Evolutionary conservation across 2,329 filamentous ascomycete species (phyloP).

Genomic region (Talaromyces sp.): DNA sequence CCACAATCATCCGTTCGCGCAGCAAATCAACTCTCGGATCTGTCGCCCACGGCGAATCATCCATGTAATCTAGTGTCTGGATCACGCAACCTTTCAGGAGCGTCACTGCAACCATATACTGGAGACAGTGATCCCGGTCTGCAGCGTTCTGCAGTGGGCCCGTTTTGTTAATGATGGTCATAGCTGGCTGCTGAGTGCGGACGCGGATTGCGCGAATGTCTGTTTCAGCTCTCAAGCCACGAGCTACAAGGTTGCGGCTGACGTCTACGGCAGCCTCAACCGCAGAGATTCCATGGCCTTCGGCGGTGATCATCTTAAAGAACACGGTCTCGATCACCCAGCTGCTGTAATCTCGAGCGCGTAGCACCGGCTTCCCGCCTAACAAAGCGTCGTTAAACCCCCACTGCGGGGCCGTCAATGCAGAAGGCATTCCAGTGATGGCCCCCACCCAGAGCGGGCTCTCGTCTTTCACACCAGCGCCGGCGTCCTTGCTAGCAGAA

Average conservation of each 20-base stretch:
- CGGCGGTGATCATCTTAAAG: constrained; percentile 16
- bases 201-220: constrained; percentile 20
- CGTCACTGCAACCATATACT: constrained; percentile 24
- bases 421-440: too few relatives aligned
- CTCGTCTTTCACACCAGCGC: too few relatives aligned
- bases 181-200: constrained; percentile 20
- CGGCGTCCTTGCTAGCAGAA: background rate
- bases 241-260: background rate
- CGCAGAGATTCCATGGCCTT: constrained; percentile 26
- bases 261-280: constrained; percentile 22
- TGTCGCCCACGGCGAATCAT: background rate
- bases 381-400: background rate
- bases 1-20: background rate
- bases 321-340: constrained; percentile 12
- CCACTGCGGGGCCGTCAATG: background rate
- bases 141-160: constrained; percentile 21
- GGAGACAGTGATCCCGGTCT: constrained; percentile 26
- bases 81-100: constrained; percentile 22
- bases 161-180: constrained; percentile 26
- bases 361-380: background rate
- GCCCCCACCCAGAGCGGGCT: too few relatives aligned
- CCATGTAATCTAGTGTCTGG: constrained; percentile 2
- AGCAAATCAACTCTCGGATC: background rate
- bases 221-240: background rate
- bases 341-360: background rate